Conservation (phyloP, 164 flowering plant genomes). For the Cinnamomum micranthum region DNA sequence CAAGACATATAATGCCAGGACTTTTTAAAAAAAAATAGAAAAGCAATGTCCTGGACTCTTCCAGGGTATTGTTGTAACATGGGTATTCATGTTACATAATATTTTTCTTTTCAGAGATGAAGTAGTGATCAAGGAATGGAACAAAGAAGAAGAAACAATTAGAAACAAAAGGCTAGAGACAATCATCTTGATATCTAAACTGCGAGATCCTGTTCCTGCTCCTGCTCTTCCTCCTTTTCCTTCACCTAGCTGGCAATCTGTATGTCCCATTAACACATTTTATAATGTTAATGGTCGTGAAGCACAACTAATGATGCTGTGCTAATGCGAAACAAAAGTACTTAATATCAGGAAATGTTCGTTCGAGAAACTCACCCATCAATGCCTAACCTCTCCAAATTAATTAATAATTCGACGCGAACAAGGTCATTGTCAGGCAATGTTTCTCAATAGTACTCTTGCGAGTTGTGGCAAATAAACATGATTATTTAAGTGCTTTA, state of each 20-base stretch:
- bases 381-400: neutral
- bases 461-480: neutral
- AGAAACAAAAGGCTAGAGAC: neutral
- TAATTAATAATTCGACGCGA: too few species aligned
- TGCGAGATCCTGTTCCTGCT: neutral
- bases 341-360: neutral
- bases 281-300: neutral
- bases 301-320: slow-evolving; percentile 30
- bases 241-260: neutral
- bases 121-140: neutral
- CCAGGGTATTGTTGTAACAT: neutral
- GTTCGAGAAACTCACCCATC: neutral
- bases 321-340: slow-evolving; percentile 19
- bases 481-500: neutral
- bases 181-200: neutral
- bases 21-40: too few species aligned
- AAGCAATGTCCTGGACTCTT: neutral
- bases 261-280: neutral
- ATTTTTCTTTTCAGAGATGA: neutral
- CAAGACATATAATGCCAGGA: neutral
- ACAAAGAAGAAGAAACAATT: neutral
- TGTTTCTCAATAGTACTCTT: neutral
- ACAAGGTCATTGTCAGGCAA: neutral
- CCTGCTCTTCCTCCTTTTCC: too few species aligned
- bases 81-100: neutral